A percentile compares a stretch with the other conserved stretches of the same genome.
phyloP scores from a whole-genome alignment of 495 filamentous ascomycete species.

The Apiosordaria backusii region DNA sequence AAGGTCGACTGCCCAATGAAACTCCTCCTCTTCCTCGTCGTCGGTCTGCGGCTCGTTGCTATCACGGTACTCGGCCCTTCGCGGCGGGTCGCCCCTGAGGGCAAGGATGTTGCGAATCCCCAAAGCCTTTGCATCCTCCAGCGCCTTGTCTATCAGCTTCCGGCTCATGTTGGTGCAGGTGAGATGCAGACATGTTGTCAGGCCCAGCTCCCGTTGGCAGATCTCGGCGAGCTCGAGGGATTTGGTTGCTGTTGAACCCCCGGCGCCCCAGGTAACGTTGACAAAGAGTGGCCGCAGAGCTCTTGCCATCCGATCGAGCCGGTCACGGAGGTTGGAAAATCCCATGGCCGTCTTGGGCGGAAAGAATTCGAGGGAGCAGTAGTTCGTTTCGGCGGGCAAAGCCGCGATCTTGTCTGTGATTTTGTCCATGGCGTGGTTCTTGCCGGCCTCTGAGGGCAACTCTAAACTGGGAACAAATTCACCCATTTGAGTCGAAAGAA shows the following conservation, averaged over 20 bases:
- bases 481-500: slow-evolving; percentile 17
- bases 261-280: slow-evolving; percentile 96
- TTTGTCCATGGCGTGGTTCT: slow-evolving; percentile 64
- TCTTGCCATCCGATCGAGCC: slow-evolving; percentile 90
- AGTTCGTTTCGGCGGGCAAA: slow-evolving; percentile 72
- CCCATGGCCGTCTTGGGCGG: slow-evolving; percentile 95
- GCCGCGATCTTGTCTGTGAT: slow-evolving; percentile 96
- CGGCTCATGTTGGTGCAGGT: slow-evolving; percentile 98
- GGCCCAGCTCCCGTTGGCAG: slow-evolving; percentile 82
- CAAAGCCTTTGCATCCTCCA: slow-evolving; percentile 88
- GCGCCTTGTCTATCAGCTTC: slow-evolving; percentile 75
- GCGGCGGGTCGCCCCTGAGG: slow-evolving; percentile 86
- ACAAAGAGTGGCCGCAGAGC: slow-evolving; percentile 90
- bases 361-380: slow-evolving; percentile 98
- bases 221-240: slow-evolving; percentile 93
- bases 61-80: slow-evolving; percentile 77
- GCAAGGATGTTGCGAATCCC: slow-evolving; percentile 94
- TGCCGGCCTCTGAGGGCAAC: slow-evolving; percentile 20
- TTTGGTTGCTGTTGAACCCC: slow-evolving; percentile 83
- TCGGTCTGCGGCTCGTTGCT: slow-evolving; percentile 49
- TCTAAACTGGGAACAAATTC: slow-evolving; percentile 22
- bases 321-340: slow-evolving; percentile 85
- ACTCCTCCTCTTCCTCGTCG: slow-evolving; percentile 62
- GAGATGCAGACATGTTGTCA: slow-evolving; percentile 93
- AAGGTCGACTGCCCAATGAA: slow-evolving; percentile 85